Base-by-base conservation (phyloP, 2,329 filamentous ascomycete genomes). In the Aspergillus novoparasiticus region DNA sequence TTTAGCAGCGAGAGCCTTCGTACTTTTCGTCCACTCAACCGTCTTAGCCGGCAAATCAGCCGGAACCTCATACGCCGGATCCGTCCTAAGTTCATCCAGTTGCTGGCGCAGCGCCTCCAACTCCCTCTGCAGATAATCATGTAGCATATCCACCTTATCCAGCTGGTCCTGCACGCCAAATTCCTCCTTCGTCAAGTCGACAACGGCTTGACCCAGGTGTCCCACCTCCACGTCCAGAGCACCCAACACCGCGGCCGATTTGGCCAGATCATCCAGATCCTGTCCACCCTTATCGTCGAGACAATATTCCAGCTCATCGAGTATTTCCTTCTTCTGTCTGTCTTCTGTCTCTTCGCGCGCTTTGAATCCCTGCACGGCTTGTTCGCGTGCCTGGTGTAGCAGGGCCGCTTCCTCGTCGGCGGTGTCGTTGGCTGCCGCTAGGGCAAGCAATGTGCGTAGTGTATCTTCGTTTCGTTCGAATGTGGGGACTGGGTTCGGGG, bases 391-490 rank as follows among this genome's bases (percentile, higher is more conserved):
- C 26, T 73, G 73, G 45, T 80, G 74, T 36, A 79, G 66, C 19
- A 77, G 66, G 16, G 65, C 68, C 21, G 71, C 71, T 55, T 80
- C 78, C 21, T 81, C 78, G 57, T 81, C 76, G 11, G 90, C 91
- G 14, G 86, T 80, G 73, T 97, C 93, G 74, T 95, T 96, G 48
- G 88, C 82, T 12, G 88, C 83, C 23, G 91, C 91, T 9, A 97
- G 83, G 30, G 89, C 86, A 10, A 96, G 84, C 4, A 97, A 84
- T 1, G 85, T 88, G 67, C 88, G 89, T 57, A 97, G 83, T 0
- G 94, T 97, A 53, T 94, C 91, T 34, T 90, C 85, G 73, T 95
- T 97, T 71, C 93, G 89, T 80, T 98, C 94, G 76, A 97, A 97
- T 0, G 83, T 75, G 0, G 93, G 93, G 0, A 89, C 80, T 0